Base-by-base conservation (phyloP, 2,329 filamentous ascomycete species). In the Ophiocordyceps robertsii region DNA sequence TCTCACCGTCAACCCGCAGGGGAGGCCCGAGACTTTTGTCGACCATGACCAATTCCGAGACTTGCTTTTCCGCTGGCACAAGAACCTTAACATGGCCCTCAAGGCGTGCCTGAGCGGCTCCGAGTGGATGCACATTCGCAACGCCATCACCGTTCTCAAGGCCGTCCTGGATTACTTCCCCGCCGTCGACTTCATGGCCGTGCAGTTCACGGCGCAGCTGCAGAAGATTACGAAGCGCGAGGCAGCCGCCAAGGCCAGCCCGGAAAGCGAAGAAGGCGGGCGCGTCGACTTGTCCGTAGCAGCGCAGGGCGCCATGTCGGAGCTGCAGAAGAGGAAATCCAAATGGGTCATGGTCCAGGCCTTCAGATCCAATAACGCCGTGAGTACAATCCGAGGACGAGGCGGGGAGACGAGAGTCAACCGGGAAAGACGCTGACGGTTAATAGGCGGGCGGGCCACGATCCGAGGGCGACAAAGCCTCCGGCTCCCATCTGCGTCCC, bases 91-190 rank as follows among this genome's bases (percentile, higher is more conserved):
- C 52, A 75, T 69, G 40, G 86, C 90, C 3, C 68, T 98, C 43
- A 89, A 88, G 57, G 74, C 75, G 32, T 95, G 90, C 57, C 71
- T 98, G 38, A 77, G 78, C 16, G 82, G 82, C 27, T 80, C 77
- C 29, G 90, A 96, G 62, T 98, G 92, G 75, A 95, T 95, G 83
- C 89, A 95, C 60, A 94, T 96, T 57, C 81, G 90, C 43, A 98
- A 98, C 58, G 87, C 88, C 37, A 93, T 96, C 51, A 92, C 84
- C 44, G 73, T 96, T 4, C 70, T 98, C 45, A 93, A 92, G 57
- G 74, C 77, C 11, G 72, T 95, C 39, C 75, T 86, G 21, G 79
- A 87, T 40, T 74, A 80, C 53, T 98, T 95, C 70, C 93, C 92
- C 4, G 82, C 81, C 14, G 77, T 96, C 44, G 87, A 94, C 55